Evolutionary conservation across 106 monocot genomes (phyloP), one percentile per base, ranked within the genome.

Genomic region (Dioscorea alata): DNA sequence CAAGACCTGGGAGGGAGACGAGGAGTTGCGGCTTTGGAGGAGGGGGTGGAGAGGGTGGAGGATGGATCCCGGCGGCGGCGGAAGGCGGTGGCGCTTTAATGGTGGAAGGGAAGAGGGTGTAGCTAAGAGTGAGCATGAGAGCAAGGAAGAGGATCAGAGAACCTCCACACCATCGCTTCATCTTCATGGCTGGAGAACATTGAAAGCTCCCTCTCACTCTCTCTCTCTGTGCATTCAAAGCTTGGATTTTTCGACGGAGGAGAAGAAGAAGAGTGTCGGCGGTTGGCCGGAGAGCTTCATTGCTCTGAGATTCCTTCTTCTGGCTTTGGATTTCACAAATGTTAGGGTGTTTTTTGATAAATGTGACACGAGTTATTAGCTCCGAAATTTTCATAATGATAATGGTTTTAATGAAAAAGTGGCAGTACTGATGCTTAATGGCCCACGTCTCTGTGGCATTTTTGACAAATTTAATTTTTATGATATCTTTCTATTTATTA

Each of bases 101-200:
- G 58, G 75, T 54, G 35, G 70, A 34, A 67, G 76, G 74, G 59
- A 68, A 62, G 48, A 74, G 57, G 28, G 67, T 42, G 85, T 83
- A 77, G 71, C 85, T 68, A 60, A 84, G 69, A 70, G 72, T 31
- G 69, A 93, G 85, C 61, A 82, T 25, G 63, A 79, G 59, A 56
- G 79, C 78, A 25, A 88, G 79, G 67, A 48, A 31, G 57, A 80
- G 68, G 57, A 86, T 73, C 4, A 78, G 48, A 25, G 73, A 69
- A 42, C 86, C 86, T 32, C 86, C 87, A 7, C 71, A 66, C 80
- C 83, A 87, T 58, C 62, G 69, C 86, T 80, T 79, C 86, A 86
- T 86, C 58, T 63, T 58, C 6, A 17, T 54, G 18, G 18, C 13
- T 18, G 54, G 18, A 54, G 54, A 42, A 10, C 42, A 42, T 42